Base-by-base conservation (phyloP, 2,329 filamentous ascomycete genomes). In the Aspergillus sojae region DNA sequence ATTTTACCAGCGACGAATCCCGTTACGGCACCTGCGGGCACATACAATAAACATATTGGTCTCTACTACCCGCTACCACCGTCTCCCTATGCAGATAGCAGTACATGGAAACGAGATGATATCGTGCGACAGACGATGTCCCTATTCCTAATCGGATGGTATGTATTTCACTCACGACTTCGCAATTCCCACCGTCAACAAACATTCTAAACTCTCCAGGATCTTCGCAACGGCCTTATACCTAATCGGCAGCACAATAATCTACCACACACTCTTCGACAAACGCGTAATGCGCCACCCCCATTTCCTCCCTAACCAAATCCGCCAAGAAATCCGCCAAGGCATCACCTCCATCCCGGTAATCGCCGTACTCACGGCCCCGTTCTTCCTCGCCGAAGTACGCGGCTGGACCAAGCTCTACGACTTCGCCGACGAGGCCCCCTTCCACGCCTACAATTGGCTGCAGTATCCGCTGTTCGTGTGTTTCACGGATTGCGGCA, bases 301-400 rank as follows among this genome's bases (percentile, higher is more conserved):
- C 34, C 94, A 94, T 74, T 97, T 93, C 80, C 89, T 97, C 72
- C 95, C 93, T 81, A 93, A 97, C 79, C 94, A 97, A 78, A 89
- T 97, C 68, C 83, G 84, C 62, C 86, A 92, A 68, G 94, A 98
- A 78, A 96, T 97, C 72, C 82, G 83, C 65, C 92, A 96, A 79
- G 88, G 93, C 65, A 85, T 89, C 75, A 77, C 79, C 50, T 83
- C 93, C 26, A 89, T 97, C 80, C 94, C 94, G 12, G 76, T 88
- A 74, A 97, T 97, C 88, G 85, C 93, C 54, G 67, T 93, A 63
- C 84, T 94, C 74, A 97, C 93, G 11, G 87, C 88, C 0, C 90
- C 91, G 9, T 88, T 92, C 77, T 96, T 97, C 85, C 80, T 95
- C 34, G 81, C 85, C 65, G 94, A 98, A 79, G 88, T 96, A 14